A percentile compares a stretch with the other conserved stretches of the same genome.
Evolutionary conservation across 2,329 filamentous ascomycete species (phyloP).

Genomic region (Ampelomyces quisqualis): DNA sequence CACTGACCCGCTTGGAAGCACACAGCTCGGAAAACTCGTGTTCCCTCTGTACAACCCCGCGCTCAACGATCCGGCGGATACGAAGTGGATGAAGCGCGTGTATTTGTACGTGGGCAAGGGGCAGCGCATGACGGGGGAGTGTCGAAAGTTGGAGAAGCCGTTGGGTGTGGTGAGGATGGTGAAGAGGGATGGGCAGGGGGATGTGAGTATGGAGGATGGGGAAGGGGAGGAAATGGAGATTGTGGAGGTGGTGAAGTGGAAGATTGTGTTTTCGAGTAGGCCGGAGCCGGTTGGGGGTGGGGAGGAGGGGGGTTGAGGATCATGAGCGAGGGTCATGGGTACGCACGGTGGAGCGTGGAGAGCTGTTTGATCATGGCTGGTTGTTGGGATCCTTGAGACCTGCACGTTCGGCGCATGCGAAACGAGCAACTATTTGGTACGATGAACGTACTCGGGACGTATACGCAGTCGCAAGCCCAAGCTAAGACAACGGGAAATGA

Average conservation of each 20-base stretch:
- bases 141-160: constrained; percentile 79
- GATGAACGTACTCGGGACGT: no score
- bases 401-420: no score
- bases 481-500: not conserved
- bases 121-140: constrained; percentile 84
- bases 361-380: no score
- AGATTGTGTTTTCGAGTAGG: constrained; percentile 78
- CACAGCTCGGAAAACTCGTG: constrained; percentile 68
- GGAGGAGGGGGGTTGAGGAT: constrained; percentile 15
- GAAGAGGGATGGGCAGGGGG: constrained; percentile 19
- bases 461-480: not conserved
- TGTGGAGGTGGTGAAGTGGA: constrained; percentile 82
- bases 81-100: constrained; percentile 84
- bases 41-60: constrained; percentile 71
- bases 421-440: no score
- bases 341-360: no score
- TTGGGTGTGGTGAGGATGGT: constrained; percentile 70
- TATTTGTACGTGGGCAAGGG: constrained; percentile 87
- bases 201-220: constrained; percentile 26
- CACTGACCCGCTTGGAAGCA: constrained; percentile 37
- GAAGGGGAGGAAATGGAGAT: constrained; percentile 67
- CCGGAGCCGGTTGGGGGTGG: constrained; percentile 72
- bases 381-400: no score
- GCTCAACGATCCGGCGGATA: constrained; percentile 52
- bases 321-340: not conserved